phyloP scores from a whole-genome alignment of 768 basidiomycete genomes.

The Calocera viscosa region DNA sequence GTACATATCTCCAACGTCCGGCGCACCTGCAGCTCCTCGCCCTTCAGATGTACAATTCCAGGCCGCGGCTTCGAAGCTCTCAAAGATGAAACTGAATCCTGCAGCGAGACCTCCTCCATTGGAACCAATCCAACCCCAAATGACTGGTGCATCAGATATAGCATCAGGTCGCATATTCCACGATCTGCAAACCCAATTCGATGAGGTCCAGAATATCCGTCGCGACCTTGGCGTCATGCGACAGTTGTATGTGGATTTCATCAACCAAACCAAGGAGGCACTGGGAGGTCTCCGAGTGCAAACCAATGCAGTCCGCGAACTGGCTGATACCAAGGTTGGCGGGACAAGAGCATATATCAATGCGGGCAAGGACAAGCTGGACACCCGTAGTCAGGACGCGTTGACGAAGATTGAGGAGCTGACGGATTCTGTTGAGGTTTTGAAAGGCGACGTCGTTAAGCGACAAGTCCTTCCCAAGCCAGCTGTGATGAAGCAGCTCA shows the following conservation, averaged over 20 bases:
- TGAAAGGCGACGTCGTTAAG: slow-evolving; percentile 85
- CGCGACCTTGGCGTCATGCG: slow-evolving; percentile 88
- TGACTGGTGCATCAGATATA: slow-evolving; percentile 63
- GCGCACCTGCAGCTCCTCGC: slow-evolving; percentile 34
- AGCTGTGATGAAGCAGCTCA: slow-evolving; percentile 53
- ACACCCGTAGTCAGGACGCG: slow-evolving; percentile 73
- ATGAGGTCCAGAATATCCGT: slow-evolving; percentile 87
- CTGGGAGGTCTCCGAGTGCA: slow-evolving; percentile 66
- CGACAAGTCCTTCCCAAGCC: slow-evolving; percentile 75
- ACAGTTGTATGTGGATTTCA: slow-evolving; percentile 88
- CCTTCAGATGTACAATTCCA: slow-evolving; percentile 22
- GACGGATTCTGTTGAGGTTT: slow-evolving; percentile 75
- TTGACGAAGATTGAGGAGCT: slow-evolving; percentile 88
- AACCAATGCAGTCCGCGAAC: slow-evolving; percentile 75
- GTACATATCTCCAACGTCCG: slow-evolving; percentile 22
- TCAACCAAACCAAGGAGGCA: slow-evolving; percentile 79
- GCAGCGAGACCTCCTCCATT: slow-evolving; percentile 14
- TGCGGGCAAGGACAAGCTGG: slow-evolving; percentile 84
- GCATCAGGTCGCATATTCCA: slow-evolving; percentile 59
- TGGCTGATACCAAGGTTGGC: slow-evolving; percentile 69
- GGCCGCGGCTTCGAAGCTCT: slow-evolving; percentile 17
- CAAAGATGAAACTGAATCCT: slow-evolving; percentile 12
- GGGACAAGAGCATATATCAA: slow-evolving; percentile 82
- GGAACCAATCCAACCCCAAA: slow-evolving; percentile 48
- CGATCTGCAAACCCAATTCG: slow-evolving; percentile 84